These are phyloP conservation scores for Kitagawia praeruptora DNA, from an alignment of 129 eudicot species.

Conservation along the genomic window DNA sequence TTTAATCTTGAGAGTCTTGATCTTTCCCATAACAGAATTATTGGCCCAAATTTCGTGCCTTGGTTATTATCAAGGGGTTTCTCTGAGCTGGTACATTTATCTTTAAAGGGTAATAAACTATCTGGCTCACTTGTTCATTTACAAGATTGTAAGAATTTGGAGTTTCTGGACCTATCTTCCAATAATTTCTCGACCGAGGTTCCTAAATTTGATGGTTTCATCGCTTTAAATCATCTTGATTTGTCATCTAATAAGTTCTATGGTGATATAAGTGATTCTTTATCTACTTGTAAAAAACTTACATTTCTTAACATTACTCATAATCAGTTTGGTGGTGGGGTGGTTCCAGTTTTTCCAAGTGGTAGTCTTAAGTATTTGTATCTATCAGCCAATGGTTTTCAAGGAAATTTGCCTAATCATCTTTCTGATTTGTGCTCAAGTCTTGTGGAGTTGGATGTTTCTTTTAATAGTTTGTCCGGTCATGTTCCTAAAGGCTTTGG, in stretches of 20 bases:
- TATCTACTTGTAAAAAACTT: conserved; percentile 37
- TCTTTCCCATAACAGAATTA: conserved; percentile 50
- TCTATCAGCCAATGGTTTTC: conserved; percentile 36
- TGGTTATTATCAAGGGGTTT: conserved; percentile 57
- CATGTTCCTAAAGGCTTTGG: conserved; percentile 39
- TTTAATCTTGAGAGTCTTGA: conserved; percentile 34
- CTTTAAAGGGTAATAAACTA: conserved; percentile 52
- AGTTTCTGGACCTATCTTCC: conserved; percentile 46
- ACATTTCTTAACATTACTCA: conserved; percentile 49
- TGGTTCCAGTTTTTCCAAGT: conserved; percentile 30
- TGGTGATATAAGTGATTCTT: conserved; percentile 32
- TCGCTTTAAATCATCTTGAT: conserved; percentile 37
- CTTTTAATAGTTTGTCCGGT: conserved; percentile 47
- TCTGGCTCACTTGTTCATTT: conserved; percentile 25
- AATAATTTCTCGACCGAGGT: conserved; percentile 46
- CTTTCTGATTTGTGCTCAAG: conserved; percentile 34
- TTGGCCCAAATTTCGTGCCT: conserved; percentile 39
- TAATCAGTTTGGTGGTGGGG: conserved; percentile 36
- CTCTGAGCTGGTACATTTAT: conserved; percentile 32
- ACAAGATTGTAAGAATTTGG: conserved; percentile 23
- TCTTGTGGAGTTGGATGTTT: conserved; percentile 45
- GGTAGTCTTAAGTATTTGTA: conserved; percentile 38
- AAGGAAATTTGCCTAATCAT: conserved; percentile 26
- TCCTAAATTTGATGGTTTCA: conserved; percentile 36
- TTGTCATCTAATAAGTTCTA: conserved; percentile 60